These are phyloP conservation scores for Mycena rosella DNA, from an alignment of 768 basidiomycete genomes.

Conservation along the genomic window DNA sequence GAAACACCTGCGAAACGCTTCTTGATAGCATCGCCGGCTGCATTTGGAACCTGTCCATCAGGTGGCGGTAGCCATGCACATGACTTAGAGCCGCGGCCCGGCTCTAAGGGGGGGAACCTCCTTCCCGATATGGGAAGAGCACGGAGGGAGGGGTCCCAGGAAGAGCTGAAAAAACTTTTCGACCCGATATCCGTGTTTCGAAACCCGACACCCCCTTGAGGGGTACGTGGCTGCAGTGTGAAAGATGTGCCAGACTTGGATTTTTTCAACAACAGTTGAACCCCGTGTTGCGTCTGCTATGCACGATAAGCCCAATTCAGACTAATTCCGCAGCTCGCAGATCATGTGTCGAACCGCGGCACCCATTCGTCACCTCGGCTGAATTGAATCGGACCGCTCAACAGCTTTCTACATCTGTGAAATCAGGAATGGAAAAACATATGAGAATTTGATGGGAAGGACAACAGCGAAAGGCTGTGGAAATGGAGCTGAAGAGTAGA, in stretches of 20 bases:
- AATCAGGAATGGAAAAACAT: slow-evolving; percentile 14
- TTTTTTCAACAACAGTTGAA: background rate
- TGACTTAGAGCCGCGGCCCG: no score
- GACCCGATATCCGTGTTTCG: no score
- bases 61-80: no score
- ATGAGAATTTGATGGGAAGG: slow-evolving; percentile 1
- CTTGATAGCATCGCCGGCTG: no score
- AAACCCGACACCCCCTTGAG: no score
- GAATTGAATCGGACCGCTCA: slow-evolving; percentile 11
- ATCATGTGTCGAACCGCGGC: background rate
- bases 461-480: slow-evolving; percentile 2
- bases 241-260: slow-evolving; percentile 6
- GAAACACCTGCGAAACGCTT: no score
- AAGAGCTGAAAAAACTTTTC: no score
- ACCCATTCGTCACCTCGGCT: background rate
- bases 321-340: background rate
- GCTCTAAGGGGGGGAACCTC: no score
- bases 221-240: background rate
- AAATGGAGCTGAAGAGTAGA: background rate
- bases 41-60: no score
- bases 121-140: no score
- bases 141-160: no score
- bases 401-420: slow-evolving; percentile 5
- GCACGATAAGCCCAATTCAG: background rate
- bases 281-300: slow-evolving; percentile 3